These are phyloP conservation scores for Triticum urartu DNA, from an alignment of 176 grass and related monocot species.

Conservation along the genomic window DNA sequence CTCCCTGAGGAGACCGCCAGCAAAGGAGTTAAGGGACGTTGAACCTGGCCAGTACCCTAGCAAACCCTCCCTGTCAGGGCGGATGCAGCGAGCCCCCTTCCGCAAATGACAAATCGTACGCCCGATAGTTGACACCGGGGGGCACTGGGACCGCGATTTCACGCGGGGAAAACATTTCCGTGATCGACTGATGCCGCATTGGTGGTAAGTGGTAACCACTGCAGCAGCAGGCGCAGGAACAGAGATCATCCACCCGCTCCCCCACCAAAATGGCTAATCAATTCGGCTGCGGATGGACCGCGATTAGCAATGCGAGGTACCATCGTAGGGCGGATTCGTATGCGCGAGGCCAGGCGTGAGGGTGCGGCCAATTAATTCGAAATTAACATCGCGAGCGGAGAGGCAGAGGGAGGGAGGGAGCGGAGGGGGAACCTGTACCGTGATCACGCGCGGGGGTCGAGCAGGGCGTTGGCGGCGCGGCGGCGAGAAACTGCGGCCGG, in stretches of 20 bases:
- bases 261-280: not conserved
- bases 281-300: not conserved
- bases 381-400: not conserved
- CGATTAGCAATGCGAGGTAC: not conserved
- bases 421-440: not conserved
- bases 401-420: not conserved
- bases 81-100: not conserved
- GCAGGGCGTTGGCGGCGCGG: not conserved
- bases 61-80: not conserved
- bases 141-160: not conserved
- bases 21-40: not conserved
- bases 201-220: not conserved
- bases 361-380: not conserved
- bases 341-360: not conserved
- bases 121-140: no score
- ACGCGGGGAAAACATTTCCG: not conserved
- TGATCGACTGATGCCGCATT: not conserved
- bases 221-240: not conserved
- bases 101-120: no score
- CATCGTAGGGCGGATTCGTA: not conserved
- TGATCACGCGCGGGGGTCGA: not conserved
- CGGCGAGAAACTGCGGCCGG: not conserved
- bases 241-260: not conserved
- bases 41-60: not conserved
- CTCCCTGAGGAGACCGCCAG: not conserved